Conservation (phyloP, 225 moss, liverwort and hornwort genomes). For the Thuidium tamariscinum region DNA sequence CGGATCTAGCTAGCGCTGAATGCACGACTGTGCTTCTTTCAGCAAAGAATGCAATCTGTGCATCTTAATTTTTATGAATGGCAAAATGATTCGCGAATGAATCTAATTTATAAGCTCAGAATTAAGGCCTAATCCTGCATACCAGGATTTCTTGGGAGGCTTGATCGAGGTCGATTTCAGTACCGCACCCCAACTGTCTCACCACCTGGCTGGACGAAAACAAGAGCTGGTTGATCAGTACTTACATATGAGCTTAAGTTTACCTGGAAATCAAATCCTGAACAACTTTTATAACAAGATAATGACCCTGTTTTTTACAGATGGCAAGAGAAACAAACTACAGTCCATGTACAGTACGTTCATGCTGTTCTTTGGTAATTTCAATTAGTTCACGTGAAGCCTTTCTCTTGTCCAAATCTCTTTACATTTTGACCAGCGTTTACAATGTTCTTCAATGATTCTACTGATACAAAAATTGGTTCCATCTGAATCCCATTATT, state of each 20-base stretch:
- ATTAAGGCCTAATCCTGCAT: not conserved
- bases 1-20: not conserved
- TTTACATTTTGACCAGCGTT: not conserved
- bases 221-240: not conserved
- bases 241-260: not conserved
- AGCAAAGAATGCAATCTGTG: not conserved
- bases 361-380: not conserved
- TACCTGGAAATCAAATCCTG: not conserved
- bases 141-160: not conserved
- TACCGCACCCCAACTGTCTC: not conserved
- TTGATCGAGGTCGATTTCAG: not conserved
- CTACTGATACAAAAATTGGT: too few relatives aligned
- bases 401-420: not conserved
- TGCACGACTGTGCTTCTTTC: not conserved
- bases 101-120: not conserved
- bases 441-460: not conserved
- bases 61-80: not conserved
- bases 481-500: too few relatives aligned
- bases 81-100: not conserved
- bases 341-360: not conserved
- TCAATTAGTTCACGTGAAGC: not conserved
- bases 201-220: not conserved
- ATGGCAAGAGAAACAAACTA: not conserved
- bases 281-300: not conserved
- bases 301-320: too few relatives aligned